These are phyloP conservation scores for Trametes elegans DNA, from an alignment of 768 basidiomycete species.

Conservation along the genomic window DNA sequence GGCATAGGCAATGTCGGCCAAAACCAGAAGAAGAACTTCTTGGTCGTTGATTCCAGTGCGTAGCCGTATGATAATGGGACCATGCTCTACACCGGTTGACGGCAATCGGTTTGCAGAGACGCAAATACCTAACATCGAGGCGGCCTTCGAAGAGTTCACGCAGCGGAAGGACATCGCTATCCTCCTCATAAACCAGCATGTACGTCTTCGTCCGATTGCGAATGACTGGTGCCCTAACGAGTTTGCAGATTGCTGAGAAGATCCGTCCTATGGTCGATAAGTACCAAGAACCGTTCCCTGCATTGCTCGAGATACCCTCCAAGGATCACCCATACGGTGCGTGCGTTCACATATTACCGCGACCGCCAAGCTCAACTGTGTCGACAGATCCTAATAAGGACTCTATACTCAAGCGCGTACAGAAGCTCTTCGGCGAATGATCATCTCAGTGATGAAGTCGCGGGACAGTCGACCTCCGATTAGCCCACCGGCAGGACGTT, in stretches of 20 bases:
- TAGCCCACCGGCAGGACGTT: slow-evolving; percentile 1
- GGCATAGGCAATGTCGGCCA: slow-evolving; percentile 91
- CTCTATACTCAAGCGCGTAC: slow-evolving; percentile 92
- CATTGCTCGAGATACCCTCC: slow-evolving; percentile 94
- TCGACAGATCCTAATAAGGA: slow-evolving; percentile 88
- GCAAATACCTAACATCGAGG: slow-evolving; percentile 84
- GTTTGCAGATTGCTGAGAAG: slow-evolving; percentile 86
- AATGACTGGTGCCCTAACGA: neutral
- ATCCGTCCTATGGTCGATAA: slow-evolving; percentile 93
- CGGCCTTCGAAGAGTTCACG: slow-evolving; percentile 91
- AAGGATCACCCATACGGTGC: slow-evolving; percentile 96
- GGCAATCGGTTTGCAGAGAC: too few relatives aligned
- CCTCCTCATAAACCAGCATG: slow-evolving; percentile 97
- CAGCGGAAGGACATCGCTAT: slow-evolving; percentile 95
- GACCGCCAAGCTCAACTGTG: slow-evolving; percentile 7
- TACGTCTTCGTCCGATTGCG: slow-evolving; percentile 36
- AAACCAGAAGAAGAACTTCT: slow-evolving; percentile 95
- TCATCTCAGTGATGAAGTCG: too few relatives aligned
- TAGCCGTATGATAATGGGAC: slow-evolving; percentile 15
- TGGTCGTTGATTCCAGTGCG: slow-evolving; percentile 92
- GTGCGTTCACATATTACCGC: slow-evolving; percentile 8
- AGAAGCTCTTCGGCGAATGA: slow-evolving; percentile 94
- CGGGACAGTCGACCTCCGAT: neutral
- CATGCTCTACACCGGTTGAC: too few relatives aligned
- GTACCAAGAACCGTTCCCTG: slow-evolving; percentile 95